Evolutionary conservation across 345 rosid species (phyloP), one percentile per base, ranked within the genome.

Genomic region (Viola odorata): DNA sequence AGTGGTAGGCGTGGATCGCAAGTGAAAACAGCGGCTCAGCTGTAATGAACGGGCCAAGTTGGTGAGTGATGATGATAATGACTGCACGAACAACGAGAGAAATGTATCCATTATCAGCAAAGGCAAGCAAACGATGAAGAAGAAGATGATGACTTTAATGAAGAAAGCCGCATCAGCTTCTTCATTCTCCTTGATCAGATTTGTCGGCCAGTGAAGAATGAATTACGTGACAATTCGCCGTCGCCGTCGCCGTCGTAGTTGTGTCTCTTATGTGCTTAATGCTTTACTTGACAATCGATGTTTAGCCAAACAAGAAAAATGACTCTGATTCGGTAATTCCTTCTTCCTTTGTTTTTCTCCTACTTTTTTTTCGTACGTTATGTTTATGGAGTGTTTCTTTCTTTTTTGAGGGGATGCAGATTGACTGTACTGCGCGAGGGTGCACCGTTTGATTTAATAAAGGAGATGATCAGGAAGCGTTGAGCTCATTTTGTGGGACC

Each of bases 11-110:
- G 66, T 81, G 76, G 75, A 77, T 60, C 74, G 70, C 71, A 82
- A 78, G 85, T 69, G 81, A 85, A 72, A 78, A 72, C 72, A 61
- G 75, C 80, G 73, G 69, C 62, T 64, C 75, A 73, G 69, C 76
- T 54, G 54, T 36, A 50, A 66, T 56, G 45, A 48, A 62, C 45
- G 75, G 50, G 45, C 37, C 7, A n/a, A 45, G 69, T 58, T 68
- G 72, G 59, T 58, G 62, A 23, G 17, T 45, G 64, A 62, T 50
- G 57, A 44, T 10, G 12, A 2, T 15, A 36, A 23, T 3, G 53
- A 51, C 81, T 75, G 75, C 73, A 59, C 77, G 76, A 71, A 69
- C 67, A 55, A 37, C 44, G 16, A 42, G 40, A 54, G 7, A 7
- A 37, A 54, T 54, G 15, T 4, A 38, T 41, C 37, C 45, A 42